Percentiles rank a stretch among this genome's conserved stretches.
These are phyloP conservation scores for Leishmania tropica DNA, from an alignment of 208 protist genomes.

Conservation along the genomic window DNA sequence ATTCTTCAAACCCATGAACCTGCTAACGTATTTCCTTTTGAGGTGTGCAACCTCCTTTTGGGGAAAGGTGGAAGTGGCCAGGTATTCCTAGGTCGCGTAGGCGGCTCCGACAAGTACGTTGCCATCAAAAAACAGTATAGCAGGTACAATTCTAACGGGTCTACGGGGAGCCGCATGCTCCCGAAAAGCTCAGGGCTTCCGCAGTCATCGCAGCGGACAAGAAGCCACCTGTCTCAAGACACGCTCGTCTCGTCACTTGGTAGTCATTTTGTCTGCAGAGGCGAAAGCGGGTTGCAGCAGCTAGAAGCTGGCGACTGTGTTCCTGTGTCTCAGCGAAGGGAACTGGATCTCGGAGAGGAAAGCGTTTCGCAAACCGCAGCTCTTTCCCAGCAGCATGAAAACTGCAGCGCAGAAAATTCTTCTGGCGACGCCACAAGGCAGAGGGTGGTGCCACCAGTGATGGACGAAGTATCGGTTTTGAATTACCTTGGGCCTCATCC, in stretches of 20 bases:
- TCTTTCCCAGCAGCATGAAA: constrained; percentile 18
- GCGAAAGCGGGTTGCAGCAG: background rate
- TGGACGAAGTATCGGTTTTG: constrained; percentile 54
- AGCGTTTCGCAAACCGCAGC: constrained; percentile 35
- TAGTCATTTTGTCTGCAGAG: background rate
- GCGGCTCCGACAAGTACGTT: constrained; percentile 43
- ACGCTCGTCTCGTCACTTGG: background rate
- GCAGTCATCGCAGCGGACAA: background rate
- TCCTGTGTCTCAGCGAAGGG: constrained; percentile 11
- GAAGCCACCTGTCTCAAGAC: background rate
- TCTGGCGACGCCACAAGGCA: background rate
- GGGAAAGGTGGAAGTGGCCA: constrained; percentile 75
- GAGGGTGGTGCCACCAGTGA: background rate
- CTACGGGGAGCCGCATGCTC: background rate
- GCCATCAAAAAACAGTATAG: constrained; percentile 75
- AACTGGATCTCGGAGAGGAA: constrained; percentile 36
- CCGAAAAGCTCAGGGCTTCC: background rate
- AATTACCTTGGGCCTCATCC: constrained; percentile 60
- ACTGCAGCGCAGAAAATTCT: background rate
- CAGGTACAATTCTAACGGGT: constrained; percentile 1
- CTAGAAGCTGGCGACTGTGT: background rate
- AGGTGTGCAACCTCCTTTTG: constrained; percentile 66
- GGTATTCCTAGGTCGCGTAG: constrained; percentile 67
- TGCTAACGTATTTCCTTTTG: constrained; percentile 55
- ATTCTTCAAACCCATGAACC: constrained; percentile 1